Conservation (phyloP, 2,329 filamentous ascomycete species). For the Colletotrichum orchidophilum region DNA sequence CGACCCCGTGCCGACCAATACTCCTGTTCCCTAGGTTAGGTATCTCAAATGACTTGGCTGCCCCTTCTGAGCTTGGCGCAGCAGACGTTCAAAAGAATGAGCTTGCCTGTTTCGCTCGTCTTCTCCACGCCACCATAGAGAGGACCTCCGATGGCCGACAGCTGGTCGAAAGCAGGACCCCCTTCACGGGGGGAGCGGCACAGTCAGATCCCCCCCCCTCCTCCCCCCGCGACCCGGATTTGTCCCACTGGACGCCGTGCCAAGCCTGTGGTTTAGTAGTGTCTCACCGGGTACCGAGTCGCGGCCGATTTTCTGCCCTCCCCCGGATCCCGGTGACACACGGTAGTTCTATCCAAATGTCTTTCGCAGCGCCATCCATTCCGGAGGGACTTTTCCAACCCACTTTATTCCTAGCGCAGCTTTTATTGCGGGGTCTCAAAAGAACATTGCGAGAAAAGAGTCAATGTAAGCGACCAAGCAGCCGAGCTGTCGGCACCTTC, state of each 20-base stretch:
- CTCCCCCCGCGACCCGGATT: not conserved
- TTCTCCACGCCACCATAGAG: too few relatives aligned
- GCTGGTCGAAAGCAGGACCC: not conserved
- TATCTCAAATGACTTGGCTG: too few relatives aligned
- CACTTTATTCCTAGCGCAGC: too few relatives aligned
- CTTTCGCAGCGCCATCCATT: not conserved
- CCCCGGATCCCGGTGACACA: not conserved
- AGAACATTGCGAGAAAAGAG: not conserved
- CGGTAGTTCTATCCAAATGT: not conserved
- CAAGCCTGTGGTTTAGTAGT: not conserved
- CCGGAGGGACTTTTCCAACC: too few relatives aligned
- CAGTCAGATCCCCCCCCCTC: not conserved
- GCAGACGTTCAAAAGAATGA: too few relatives aligned
- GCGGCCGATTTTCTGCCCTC: not conserved
- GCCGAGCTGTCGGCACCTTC: too few relatives aligned
- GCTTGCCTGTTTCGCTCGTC: too few relatives aligned
- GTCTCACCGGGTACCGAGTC: not conserved
- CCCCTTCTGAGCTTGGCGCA: too few relatives aligned
- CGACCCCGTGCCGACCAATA: too few relatives aligned
- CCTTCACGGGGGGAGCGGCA: not conserved
- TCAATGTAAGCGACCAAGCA: not conserved
- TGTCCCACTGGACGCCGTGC: not conserved
- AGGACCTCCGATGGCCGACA: not conserved
- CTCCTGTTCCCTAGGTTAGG: too few relatives aligned
- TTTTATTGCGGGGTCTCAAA: too few relatives aligned